Conservation (phyloP, 306 rosid genomes). For the Inga oerstediana region DNA sequence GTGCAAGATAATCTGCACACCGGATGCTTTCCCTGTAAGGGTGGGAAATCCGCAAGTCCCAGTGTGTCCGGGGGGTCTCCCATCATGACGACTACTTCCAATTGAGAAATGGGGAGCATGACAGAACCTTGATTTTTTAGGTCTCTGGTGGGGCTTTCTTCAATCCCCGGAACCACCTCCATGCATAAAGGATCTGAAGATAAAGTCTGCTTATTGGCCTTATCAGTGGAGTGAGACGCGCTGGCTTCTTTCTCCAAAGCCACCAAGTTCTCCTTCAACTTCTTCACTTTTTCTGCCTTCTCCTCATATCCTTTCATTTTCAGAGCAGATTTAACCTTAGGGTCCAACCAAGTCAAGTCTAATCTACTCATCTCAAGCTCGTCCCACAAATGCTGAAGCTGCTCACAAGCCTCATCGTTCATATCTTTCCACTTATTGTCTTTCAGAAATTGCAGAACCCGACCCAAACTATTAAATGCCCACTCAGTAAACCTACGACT, state of each 20-base stretch:
- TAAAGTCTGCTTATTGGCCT: too few species aligned
- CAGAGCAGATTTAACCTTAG: not conserved
- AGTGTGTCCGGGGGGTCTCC: too few species aligned
- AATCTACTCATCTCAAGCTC: constrained; percentile 1
- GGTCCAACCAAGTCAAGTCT: not conserved
- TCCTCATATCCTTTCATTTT: not conserved
- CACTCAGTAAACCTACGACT: not conserved
- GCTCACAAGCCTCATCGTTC: not conserved
- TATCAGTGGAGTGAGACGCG: too few species aligned
- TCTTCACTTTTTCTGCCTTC: not conserved
- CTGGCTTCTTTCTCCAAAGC: not conserved
- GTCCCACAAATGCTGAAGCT: not conserved
- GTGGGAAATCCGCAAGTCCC: too few species aligned
- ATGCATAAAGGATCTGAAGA: too few species aligned
- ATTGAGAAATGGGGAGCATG: too few species aligned
- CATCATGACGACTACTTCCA: too few species aligned
- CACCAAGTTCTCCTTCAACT: not conserved
- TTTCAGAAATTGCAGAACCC: not conserved
- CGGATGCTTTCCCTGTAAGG: too few species aligned
- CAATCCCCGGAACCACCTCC: too few species aligned
- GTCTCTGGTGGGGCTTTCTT: too few species aligned
- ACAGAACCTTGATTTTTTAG: too few species aligned
- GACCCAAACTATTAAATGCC: not conserved
- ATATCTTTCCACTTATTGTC: not conserved
- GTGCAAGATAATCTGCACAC: too few species aligned